A percentile compares a stretch with the other conserved stretches of the same genome.
Conservation (phyloP, 2,329 filamentous ascomycete species). For the Penicillium paneum region DNA sequence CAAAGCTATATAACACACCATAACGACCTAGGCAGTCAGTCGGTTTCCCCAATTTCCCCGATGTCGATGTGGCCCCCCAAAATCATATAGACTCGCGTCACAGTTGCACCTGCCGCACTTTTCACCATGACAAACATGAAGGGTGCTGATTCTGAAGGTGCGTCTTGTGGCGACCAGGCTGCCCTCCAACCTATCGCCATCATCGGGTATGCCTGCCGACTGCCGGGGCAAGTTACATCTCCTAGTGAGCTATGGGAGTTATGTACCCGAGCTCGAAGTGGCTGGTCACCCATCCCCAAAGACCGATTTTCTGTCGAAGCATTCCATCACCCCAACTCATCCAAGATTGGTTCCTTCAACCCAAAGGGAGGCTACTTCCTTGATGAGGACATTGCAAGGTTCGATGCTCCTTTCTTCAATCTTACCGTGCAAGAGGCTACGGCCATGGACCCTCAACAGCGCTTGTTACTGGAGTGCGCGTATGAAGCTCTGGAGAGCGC, state of each 20-base stretch:
- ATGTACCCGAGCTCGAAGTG: slow-evolving; percentile 22
- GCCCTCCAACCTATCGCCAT: slow-evolving; percentile 22
- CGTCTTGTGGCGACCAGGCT: slow-evolving; percentile 1
- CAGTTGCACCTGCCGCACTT: background rate
- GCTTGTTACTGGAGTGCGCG: slow-evolving; percentile 24
- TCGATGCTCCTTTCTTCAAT: slow-evolving; percentile 29
- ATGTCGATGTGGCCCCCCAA: background rate
- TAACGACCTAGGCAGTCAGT: background rate
- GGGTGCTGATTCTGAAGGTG: slow-evolving; percentile 7
- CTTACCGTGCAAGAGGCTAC: slow-evolving; percentile 24
- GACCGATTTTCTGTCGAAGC: slow-evolving; percentile 21
- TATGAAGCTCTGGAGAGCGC: slow-evolving; percentile 31
- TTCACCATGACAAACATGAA: slow-evolving; percentile 9
- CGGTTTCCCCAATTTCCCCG: background rate
- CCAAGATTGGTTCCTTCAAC: slow-evolving; percentile 22
- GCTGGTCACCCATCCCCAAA: slow-evolving; percentile 22
- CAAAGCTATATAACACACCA: slow-evolving; percentile 3
- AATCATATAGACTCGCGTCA: background rate
- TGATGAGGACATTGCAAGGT: slow-evolving; percentile 24
- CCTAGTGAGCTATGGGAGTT: slow-evolving; percentile 25
- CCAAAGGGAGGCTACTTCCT: slow-evolving; percentile 27
- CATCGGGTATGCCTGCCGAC: slow-evolving; percentile 27
- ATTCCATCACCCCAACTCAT: slow-evolving; percentile 24
- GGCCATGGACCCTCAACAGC: slow-evolving; percentile 28
- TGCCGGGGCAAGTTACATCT: slow-evolving; percentile 23